Evolutionary conservation across 2,329 filamentous ascomycete genomes (phyloP).

Genomic region (Nemania sp.): DNA sequence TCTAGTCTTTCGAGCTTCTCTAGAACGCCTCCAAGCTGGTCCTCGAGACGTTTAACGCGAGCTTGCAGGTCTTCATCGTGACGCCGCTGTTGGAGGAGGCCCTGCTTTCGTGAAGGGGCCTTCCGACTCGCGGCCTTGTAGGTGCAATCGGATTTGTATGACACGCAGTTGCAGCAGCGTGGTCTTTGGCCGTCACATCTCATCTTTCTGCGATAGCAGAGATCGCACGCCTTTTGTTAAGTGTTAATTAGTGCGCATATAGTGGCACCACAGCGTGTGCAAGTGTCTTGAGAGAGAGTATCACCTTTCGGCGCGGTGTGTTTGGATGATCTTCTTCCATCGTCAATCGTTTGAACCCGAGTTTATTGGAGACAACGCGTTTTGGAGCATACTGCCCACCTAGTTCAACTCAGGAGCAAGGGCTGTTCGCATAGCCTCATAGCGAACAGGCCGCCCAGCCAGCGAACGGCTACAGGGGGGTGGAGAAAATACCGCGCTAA

Average conservation of each 20-base stretch:
- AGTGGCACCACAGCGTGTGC: not conserved
- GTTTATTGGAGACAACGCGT: not conserved
- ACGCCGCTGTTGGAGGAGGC: constrained; percentile 6
- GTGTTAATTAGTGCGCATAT: not conserved
- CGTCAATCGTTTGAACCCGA: not conserved
- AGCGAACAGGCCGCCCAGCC: not conserved
- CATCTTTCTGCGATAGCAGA: constrained; percentile 30
- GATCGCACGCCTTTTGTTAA: constrained; percentile 27
- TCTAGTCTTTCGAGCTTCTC: constrained; percentile 20
- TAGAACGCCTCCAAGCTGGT: constrained; percentile 19
- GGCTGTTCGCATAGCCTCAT: too few relatives aligned
- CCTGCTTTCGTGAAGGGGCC: constrained; percentile 15
- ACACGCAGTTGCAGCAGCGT: constrained; percentile 26
- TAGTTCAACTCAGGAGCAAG: too few relatives aligned
- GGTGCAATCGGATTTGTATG: constrained; percentile 27
- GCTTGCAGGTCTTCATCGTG: constrained; percentile 13
- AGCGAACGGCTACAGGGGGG: too few relatives aligned
- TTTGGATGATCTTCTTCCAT: not conserved
- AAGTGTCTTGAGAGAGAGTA: not conserved
- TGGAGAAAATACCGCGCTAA: too few relatives aligned
- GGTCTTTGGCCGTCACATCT: constrained; percentile 30
- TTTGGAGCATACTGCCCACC: not conserved
- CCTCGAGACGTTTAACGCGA: constrained; percentile 22
- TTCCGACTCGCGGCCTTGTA: constrained; percentile 24
- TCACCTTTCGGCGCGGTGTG: not conserved